Conservation (phyloP, 805 yeast genomes). For the Saturnispora zaruensis region DNA sequence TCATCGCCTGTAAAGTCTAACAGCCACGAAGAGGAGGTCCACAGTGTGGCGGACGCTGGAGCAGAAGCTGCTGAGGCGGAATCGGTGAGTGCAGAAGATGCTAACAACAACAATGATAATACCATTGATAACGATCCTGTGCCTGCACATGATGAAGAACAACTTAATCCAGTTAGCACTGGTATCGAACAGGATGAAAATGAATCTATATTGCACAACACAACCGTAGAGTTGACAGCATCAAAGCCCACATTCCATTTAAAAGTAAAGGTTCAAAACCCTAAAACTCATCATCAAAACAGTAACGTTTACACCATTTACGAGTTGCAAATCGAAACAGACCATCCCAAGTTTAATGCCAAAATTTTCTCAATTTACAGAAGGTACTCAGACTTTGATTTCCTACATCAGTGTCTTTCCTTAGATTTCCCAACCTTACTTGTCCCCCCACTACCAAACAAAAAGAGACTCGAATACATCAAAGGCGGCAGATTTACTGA, state of each 20-base stretch:
- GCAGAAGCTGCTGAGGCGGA: background rate
- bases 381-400: slow-evolving; percentile 80
- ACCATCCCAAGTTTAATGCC: slow-evolving; percentile 46
- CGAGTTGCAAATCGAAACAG: slow-evolving; percentile 52
- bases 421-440: slow-evolving; percentile 80
- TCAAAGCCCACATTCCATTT: slow-evolving; percentile 13
- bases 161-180: too few species aligned
- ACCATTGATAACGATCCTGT: background rate
- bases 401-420: slow-evolving; percentile 61
- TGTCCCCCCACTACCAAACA: slow-evolving; percentile 91
- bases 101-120: background rate
- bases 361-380: slow-evolving; percentile 50
- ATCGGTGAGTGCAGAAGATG: background rate
- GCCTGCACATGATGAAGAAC: background rate
- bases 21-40: background rate
- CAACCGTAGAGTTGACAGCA: background rate
- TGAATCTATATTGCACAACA: background rate
- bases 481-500: slow-evolving; percentile 88
- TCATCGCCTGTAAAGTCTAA: slow-evolving; percentile 18
- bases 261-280: slow-evolving; percentile 42
- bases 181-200: background rate
- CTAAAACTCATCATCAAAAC: slow-evolving; percentile 64
- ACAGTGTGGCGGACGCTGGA: background rate
- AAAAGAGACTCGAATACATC: slow-evolving; percentile 80
- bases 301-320: slow-evolving; percentile 74